Evolutionary conservation across 2,329 filamentous ascomycete species (phyloP).

Genomic region (Lecanosticta acicola): DNA sequence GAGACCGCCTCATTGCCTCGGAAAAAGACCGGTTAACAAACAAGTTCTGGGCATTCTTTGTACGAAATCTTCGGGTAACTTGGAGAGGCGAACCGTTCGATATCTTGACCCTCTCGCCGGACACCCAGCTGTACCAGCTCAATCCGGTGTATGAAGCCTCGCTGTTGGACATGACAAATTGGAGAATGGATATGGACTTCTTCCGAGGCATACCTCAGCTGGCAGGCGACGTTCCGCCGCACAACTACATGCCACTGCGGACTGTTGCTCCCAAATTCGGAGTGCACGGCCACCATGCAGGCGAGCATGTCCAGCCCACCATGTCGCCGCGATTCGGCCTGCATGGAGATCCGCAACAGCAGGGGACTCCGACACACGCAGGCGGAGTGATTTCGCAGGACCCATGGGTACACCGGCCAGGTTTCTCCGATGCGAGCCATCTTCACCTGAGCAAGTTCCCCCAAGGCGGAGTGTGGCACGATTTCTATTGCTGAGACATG

Average conservation of each 20-base stretch:
- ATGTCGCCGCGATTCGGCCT: slow-evolving; percentile 5
- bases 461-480: background rate
- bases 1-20: slow-evolving; percentile 17
- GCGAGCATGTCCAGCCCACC: background rate
- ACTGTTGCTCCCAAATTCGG: slow-evolving; percentile 17
- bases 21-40: slow-evolving; percentile 18
- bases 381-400: background rate
- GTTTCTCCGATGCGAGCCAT: background rate
- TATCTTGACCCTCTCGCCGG: slow-evolving; percentile 11
- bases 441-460: background rate
- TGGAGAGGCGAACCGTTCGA: slow-evolving; percentile 20
- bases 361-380: too few relatives aligned
- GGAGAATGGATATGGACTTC: slow-evolving; percentile 22
- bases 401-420: background rate
- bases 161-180: slow-evolving; percentile 18
- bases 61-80: slow-evolving; percentile 15
- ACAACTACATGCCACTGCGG: slow-evolving; percentile 19
- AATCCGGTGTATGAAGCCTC: slow-evolving; percentile 14
- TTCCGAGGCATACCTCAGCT: slow-evolving; percentile 19
- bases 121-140: slow-evolving; percentile 16
- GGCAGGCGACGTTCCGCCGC: slow-evolving; percentile 17
- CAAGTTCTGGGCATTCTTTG: slow-evolving; percentile 19
- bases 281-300: background rate
- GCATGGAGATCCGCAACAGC: slow-evolving; percentile 1
- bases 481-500: background rate